Evolutionary conservation across 352 stramenopile genomes (phyloP).

Genomic region (Phytophthora quininea): DNA sequence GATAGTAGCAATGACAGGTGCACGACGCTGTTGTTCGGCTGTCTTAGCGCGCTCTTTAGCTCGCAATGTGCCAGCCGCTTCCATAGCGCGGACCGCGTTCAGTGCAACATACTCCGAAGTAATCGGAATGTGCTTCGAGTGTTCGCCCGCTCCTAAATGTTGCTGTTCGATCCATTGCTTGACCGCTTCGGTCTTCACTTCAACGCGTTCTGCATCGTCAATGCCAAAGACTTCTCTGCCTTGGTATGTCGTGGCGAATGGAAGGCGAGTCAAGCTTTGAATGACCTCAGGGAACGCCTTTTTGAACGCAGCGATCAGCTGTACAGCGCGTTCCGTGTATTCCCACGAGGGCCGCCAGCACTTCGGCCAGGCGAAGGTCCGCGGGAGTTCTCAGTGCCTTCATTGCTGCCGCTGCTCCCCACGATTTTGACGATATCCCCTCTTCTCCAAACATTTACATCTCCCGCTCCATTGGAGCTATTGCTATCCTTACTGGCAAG

Average conservation of each 20-base stretch:
- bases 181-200: conserved; percentile 77
- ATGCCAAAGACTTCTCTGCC: conserved; percentile 90
- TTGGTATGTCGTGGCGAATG: conserved; percentile 91
- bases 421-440: conserved; percentile 94
- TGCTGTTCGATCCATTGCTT: conserved; percentile 94
- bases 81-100: conserved; percentile 93
- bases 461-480: conserved; percentile 14
- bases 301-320: conserved; percentile 94
- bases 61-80: conserved; percentile 78
- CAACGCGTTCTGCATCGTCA: conserved; percentile 53
- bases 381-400: conserved; percentile 4
- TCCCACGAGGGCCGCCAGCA: conserved; percentile 88
- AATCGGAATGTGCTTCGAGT: conserved; percentile 92
- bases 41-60: conserved; percentile 67
- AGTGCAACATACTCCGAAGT: conserved; percentile 94
- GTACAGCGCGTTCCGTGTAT: conserved; percentile 95
- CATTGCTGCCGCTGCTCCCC: conserved; percentile 68
- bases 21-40: conserved; percentile 36
- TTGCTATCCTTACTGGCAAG: conserved; percentile 46
- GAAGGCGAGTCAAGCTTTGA: conserved; percentile 79
- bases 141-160: conserved; percentile 83
- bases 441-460: conserved; percentile 82
- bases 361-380: conserved; percentile 10
- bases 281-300: conserved; percentile 95
- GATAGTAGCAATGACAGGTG: conserved; percentile 50